Evolutionary conservation across 306 rosid species (phyloP), one percentile per base, ranked within the genome.

Genomic region (Nissolia schottii): DNA sequence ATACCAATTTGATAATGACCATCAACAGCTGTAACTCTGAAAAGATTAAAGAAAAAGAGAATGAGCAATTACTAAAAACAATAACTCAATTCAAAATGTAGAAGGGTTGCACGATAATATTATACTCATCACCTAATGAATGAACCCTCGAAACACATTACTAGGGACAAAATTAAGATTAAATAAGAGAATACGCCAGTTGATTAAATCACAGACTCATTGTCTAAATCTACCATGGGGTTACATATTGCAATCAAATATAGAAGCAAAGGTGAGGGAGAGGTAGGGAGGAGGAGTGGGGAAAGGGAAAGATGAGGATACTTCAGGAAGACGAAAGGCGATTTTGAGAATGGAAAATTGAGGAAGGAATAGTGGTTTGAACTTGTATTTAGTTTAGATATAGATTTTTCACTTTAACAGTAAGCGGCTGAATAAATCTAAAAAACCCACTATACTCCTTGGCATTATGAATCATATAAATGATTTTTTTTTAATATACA

Each of bases 1-100:
- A 95, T 95, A 76, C 99, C 99, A 67, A 95, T 95, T 82, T 91
- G 99, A 82, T 95, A 95, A 75, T 79, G 93, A 67, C 99, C 99
- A 81, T 81, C 95, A 45, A 95, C 99, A 28, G 99, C 99, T 31
- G 99, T 95, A 69, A 95, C 99, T 77, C 99, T 95, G 86, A 38
- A 65, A 62, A 68, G 64, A 72, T 12, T 6, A 54, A 70, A 49
- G 15, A 13, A 59, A 50, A 59, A 50, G 31, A 58, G 3, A 45
- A 55, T 7, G 9, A 13, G 12, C 23, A 14, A 48, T 24, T 32
- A 27, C 38, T n/a, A 28, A 27, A 43, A 50, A 40, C 2, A 6
- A 63, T 8, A 51, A 24, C 19, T 50, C 18, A 15, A 16, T 5
- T 61, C 32, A 14, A 60, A 5, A 51, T 35, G 29, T 23, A 24